Conservation (phyloP, 2,329 filamentous ascomycete species). For the Lachnum nothofagi region DNA sequence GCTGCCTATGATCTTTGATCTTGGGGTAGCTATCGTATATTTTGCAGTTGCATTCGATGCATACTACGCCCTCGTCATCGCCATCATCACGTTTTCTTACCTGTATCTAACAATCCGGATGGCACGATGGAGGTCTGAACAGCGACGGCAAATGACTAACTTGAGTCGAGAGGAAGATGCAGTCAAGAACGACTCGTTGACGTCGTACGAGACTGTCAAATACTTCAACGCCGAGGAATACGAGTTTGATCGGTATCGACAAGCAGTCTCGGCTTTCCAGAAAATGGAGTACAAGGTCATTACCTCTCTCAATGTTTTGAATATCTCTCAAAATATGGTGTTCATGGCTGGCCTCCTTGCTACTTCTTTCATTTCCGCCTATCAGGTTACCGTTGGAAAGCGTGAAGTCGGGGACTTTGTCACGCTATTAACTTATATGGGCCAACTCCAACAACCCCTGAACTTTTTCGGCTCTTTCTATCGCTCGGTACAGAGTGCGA, state of each 20-base stretch:
- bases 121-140: slow-evolving; percentile 86
- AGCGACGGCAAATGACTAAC: slow-evolving; percentile 90
- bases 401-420: slow-evolving; percentile 68
- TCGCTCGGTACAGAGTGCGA: slow-evolving; percentile 86
- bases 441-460: slow-evolving; percentile 72
- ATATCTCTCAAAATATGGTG: slow-evolving; percentile 72
- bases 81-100: slow-evolving; percentile 91
- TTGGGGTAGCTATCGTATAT: slow-evolving; percentile 77
- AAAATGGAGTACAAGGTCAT: slow-evolving; percentile 70
- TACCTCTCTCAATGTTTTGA: slow-evolving; percentile 72
- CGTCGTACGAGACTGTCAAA: slow-evolving; percentile 94
- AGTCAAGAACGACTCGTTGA: slow-evolving; percentile 97
- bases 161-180: slow-evolving; percentile 92
- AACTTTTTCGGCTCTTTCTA: slow-evolving; percentile 96
- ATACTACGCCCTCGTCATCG: slow-evolving; percentile 83
- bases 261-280: slow-evolving; percentile 67
- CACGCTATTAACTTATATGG: slow-evolving; percentile 68
- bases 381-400: slow-evolving; percentile 65
- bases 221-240: slow-evolving; percentile 83
- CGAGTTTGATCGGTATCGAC: slow-evolving; percentile 68
- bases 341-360: slow-evolving; percentile 73
- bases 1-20: slow-evolving; percentile 87
- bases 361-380: slow-evolving; percentile 68
- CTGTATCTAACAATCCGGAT: slow-evolving; percentile 94
- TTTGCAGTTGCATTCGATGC: slow-evolving; percentile 76